phyloP scores from a whole-genome alignment of 257 asterid species.

The Solanum verrucosum region DNA sequence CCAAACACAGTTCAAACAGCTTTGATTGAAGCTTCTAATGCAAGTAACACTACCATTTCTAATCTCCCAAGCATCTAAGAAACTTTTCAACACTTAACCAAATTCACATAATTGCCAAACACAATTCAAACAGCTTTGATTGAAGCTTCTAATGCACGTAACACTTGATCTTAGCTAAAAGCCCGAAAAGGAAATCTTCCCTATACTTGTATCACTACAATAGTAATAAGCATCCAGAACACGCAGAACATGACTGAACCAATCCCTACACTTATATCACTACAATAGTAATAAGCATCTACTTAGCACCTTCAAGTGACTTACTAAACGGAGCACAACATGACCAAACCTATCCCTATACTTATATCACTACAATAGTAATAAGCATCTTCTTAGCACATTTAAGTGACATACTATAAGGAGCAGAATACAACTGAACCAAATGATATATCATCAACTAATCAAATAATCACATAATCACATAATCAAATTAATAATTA shows the following conservation, averaged over 20 bases:
- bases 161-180: not conserved
- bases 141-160: not conserved
- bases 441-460: not conserved
- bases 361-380: not conserved
- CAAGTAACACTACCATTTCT: not conserved
- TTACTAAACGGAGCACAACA: not conserved
- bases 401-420: fast-evolving
- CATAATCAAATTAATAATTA: not conserved
- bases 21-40: not conserved
- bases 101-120: not conserved
- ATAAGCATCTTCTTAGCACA: not conserved
- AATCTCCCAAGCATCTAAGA: too few relatives aligned
- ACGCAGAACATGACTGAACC: not conserved
- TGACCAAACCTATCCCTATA: too few relatives aligned
- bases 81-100: not conserved
- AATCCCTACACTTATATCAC: fast-evolving
- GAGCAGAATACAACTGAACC: not conserved
- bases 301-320: not conserved
- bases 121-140: too few relatives aligned
- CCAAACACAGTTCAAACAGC: not conserved
- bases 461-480: not conserved
- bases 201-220: not conserved
- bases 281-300: not conserved
- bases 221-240: not conserved
- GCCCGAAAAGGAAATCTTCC: not conserved